Base-by-base conservation (phyloP, 1,139 yeast genomes). In the Blastobotrys proliferans region DNA sequence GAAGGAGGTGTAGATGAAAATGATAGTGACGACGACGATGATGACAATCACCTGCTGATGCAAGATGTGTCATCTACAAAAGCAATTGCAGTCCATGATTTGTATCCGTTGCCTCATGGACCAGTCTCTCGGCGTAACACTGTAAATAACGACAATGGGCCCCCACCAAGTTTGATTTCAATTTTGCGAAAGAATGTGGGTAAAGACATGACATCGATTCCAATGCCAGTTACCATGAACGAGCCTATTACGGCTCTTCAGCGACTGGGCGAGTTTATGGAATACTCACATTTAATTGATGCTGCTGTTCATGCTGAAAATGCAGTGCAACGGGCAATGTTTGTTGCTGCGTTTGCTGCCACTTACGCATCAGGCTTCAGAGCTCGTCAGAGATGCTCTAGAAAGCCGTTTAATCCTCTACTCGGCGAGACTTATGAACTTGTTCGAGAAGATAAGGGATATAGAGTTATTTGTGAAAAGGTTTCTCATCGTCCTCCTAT, bases 161-260 rank as follows among this genome's bases (percentile, higher is more conserved):
- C 40, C 8, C 97, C 97, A 2, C 96, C 96, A 4, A 83, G 94
- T 50, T 66, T 92, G 30, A 68, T 90, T 41, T 75, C 88, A 1
- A 77, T 88, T 56, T 72, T 92, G 46, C 76, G 96, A 44, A 88
- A 90, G 60, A 88, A 87, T 55, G 94, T 90, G 13, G 97, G 97
- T 21, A 90, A 90, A 59, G 97, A 90, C 62, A 63, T 90, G 50
- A 75, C 92, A 0, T 76, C 92, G 1, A 77, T 88, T 45, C 82
- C 96, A 1, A 88, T 90, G 94, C 98, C 98, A 1, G 95, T 92
- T 4, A 82, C 94, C 2, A 76, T 88, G 50, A 92, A 92, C 66
- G 98, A 92, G 61, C 98, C 98, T 0, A 64, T 90, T 14, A 78
- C 94, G 0, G 78, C 84, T 27, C 68, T 92, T 44, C 96, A 92